Evolutionary conservation across 352 stramenopile genomes (phyloP), one percentile per base, ranked within the genome.

Genomic region (Blastocystis sp.): DNA sequence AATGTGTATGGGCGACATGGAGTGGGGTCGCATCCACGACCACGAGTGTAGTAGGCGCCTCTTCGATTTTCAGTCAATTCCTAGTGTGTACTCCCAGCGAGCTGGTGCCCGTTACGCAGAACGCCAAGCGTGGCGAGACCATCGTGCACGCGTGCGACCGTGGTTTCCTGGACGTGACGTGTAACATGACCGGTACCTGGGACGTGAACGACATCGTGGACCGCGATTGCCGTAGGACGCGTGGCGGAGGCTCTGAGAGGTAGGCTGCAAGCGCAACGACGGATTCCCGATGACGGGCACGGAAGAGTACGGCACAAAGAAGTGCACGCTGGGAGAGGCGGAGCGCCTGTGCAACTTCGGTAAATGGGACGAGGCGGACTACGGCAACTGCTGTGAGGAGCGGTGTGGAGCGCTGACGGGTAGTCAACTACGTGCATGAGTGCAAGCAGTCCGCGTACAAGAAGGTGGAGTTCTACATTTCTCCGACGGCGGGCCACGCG

Each of bases 121-220:
- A 77, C 34, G 66, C 60, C 3, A 77, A 77, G 23, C 66, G 66
- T 53, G 66, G 66, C n/a, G 66, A 77, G 52, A 77, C 66, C 41
- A 48, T 77, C 10, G 7, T 17, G 3, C 66, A 77, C 40, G 17
- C 17, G 21, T 77, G 66, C 38, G 66, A 77, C 40, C 66, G 66
- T 60, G 66, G 66, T 53, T 77, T n/a, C 66, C 4, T 77, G 38
- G 66, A 77, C 9, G 66, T 77, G 17, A 77, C 66, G n/a, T 77
- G 66, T 60, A 77, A 77, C 52, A 77, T 77, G 66, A 77, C 66
- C n/a, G 66, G 66, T 56, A 77, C 66, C 52, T 77, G 66, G 66
- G 34, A 53, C 52, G n/a, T 56, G 66, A 53, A 53, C 2, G 66
- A 77, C 66, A 77, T 77, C 41, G n/a, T 59, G 19, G 28, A 3